A percentile compares a stretch with the other conserved stretches of the same genome.
phyloP scores from a whole-genome alignment of 768 basidiomycete species.

The Amanita subjunquillea region DNA sequence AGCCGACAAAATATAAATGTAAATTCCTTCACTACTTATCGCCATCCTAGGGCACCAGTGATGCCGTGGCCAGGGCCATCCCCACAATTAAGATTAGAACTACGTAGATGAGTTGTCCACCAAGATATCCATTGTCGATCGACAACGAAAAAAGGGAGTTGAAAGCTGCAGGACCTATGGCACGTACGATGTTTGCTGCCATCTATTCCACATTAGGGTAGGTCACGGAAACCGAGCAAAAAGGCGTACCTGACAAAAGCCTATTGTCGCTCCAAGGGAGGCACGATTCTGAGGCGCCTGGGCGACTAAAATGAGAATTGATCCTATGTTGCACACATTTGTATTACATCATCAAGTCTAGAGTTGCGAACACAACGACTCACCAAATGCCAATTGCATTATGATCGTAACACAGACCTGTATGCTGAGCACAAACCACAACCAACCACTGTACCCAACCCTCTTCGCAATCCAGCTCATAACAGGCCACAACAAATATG shows the following conservation, averaged over 20 bases:
- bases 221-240: neutral
- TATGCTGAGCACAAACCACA: neutral
- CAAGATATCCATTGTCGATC: conserved; percentile 37
- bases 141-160: conserved; percentile 64
- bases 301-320: neutral
- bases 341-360: neutral
- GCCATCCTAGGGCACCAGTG: too few species aligned
- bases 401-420: neutral
- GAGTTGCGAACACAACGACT: neutral
- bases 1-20: too few species aligned
- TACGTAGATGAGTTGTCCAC: conserved; percentile 41
- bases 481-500: conserved; percentile 38
- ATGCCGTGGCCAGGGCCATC: neutral
- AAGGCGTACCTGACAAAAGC: neutral
- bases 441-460: neutral
- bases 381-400: neutral
- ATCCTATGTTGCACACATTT: neutral
- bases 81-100: neutral
- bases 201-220: conserved; percentile 10
- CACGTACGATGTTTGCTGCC: conserved; percentile 27
- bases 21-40: too few species aligned
- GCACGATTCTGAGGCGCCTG: neutral
- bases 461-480: neutral
- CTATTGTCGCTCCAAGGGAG: neutral
- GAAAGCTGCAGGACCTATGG: conserved; percentile 45